Base-by-base conservation (phyloP, 306 rosid species). In the Inga oerstediana region DNA sequence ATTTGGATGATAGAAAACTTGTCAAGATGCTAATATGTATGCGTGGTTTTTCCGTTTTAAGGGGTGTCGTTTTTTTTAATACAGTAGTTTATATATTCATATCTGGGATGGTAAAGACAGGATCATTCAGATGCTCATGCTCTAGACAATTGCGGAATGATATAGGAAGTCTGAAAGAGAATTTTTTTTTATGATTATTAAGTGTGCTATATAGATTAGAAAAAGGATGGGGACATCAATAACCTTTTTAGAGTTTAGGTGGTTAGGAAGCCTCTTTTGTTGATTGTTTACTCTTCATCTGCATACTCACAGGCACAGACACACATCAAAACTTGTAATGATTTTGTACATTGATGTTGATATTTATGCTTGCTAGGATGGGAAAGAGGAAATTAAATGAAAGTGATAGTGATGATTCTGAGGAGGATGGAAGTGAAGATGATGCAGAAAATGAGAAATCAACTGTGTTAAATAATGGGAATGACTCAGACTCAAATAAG, bases 361-460 rank as follows among this genome's bases (percentile, higher is more conserved):
- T 82, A 61, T 71, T 78, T 82, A 59, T 76, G 48, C 66, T 85
- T 81, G 54, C 72, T 81, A 97, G 99, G 99, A 91, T 89, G 98
- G 98, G 98, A 56, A 94, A 93, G 92, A 90, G 89, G 69, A 85
- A 82, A 81, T 3, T 90, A 83, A 90, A 88, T 78, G 94, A 82
- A 85, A 90, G 89, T 84, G 99, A 92, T 48, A 87, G 89, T 46
- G 99, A 92, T 37, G 84, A 88, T 84, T 84, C 94, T 1, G 96
- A 92, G 72, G 93, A 80, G 8, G 92, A 83, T 59, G 87, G 75
- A 17, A 79, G 86, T 41, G 90, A 81, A 30, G 72, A 64, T 27
- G 92, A 88, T 72, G 89, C 74, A 72, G 90, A 81, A 81, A 79
- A 69, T 8, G 94, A 88, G 85, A 87, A 89, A 85, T 90, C 97